phyloP scores from a whole-genome alignment of 495 filamentous ascomycete genomes.

The Parachaetomium inaequale region DNA sequence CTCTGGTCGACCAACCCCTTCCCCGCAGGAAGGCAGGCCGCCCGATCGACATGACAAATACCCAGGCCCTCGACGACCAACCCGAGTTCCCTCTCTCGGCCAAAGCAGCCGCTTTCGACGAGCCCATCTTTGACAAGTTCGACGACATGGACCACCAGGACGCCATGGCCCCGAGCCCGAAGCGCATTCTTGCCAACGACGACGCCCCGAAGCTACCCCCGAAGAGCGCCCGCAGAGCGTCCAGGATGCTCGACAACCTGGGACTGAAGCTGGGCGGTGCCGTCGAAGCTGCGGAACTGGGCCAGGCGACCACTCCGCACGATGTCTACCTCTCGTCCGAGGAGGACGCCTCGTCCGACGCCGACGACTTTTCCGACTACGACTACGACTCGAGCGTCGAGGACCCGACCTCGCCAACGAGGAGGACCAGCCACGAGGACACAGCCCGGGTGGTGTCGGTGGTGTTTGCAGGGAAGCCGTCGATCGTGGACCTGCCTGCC shows the following conservation, averaged over 20 bases:
- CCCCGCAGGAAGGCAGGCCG: constrained; percentile 16
- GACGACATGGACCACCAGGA: constrained; percentile 31
- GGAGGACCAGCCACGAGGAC: constrained; percentile 44
- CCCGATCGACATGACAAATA: constrained; percentile 14
- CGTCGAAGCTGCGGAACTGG: constrained; percentile 31
- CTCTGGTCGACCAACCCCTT: constrained; percentile 22
- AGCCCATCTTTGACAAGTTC: constrained; percentile 29
- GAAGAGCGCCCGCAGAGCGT: constrained; percentile 43
- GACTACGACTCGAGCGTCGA: constrained; percentile 45
- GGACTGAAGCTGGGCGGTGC: constrained; percentile 38
- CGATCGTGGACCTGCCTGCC: constrained; percentile 42
- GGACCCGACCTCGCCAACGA: constrained; percentile 33
- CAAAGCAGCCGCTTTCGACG: constrained; percentile 19
- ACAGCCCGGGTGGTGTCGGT: constrained; percentile 50
- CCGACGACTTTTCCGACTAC: constrained; percentile 50
- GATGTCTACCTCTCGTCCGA: constrained; percentile 51
- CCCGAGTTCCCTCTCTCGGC: constrained; percentile 15
- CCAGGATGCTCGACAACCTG: constrained; percentile 40
- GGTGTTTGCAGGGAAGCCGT: constrained; percentile 46
- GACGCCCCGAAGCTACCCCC: constrained; percentile 35
- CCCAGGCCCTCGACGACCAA: constrained; percentile 11
- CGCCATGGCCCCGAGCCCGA: constrained; percentile 23
- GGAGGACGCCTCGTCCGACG: constrained; percentile 49
- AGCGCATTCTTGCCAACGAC: constrained; percentile 18
- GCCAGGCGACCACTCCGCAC: constrained; percentile 36